phyloP scores from a whole-genome alignment of 1,139 yeast species.

The Lodderomyces parapsilosis region DNA sequence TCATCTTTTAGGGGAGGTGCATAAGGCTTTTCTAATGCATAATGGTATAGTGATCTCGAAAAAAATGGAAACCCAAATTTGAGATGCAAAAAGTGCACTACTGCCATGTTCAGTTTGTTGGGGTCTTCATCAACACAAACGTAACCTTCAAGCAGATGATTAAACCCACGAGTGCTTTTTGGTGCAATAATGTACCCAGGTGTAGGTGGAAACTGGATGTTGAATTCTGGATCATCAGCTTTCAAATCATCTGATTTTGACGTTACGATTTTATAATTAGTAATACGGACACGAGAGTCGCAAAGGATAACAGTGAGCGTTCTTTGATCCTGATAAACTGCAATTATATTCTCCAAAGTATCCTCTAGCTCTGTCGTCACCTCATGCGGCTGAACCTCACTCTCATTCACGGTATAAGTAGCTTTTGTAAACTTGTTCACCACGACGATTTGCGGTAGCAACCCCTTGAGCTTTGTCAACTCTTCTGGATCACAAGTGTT shows the following conservation, averaged over 20 bases:
- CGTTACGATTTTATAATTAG: conserved; percentile 6
- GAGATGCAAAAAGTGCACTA: conserved; percentile 15
- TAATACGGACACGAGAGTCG: conserved; percentile 18
- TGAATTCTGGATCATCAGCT: conserved; percentile 8
- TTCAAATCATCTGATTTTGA: conserved; percentile 4
- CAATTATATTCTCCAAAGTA: conserved; percentile 12
- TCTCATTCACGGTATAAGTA: conserved; percentile 11
- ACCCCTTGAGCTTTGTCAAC: conserved; percentile 13
- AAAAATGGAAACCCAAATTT: conserved; percentile 21
- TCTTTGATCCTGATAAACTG: conserved; percentile 14
- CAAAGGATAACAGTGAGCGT: conserved; percentile 18
- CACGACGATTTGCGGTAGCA: conserved; percentile 20
- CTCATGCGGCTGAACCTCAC: conserved; percentile 6
- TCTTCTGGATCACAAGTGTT: conserved; percentile 18
- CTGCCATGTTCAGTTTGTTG: conserved; percentile 7
- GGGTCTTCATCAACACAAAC: conserved; percentile 11
- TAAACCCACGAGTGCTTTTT: conserved; percentile 6
- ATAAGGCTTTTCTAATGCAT: conserved; percentile 23
- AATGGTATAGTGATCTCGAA: conserved; percentile 17
- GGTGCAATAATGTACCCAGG: conserved; percentile 19
- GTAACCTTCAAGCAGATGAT: conserved; percentile 16
- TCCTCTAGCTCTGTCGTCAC: conserved; percentile 4
- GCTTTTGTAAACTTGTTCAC: conserved; percentile 13
- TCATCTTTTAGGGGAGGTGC: conserved; percentile 29
- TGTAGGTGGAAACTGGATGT: conserved; percentile 15